phyloP scores from a whole-genome alignment of 805 yeast species.

The Zygosaccharomyces kombuchaensis region DNA sequence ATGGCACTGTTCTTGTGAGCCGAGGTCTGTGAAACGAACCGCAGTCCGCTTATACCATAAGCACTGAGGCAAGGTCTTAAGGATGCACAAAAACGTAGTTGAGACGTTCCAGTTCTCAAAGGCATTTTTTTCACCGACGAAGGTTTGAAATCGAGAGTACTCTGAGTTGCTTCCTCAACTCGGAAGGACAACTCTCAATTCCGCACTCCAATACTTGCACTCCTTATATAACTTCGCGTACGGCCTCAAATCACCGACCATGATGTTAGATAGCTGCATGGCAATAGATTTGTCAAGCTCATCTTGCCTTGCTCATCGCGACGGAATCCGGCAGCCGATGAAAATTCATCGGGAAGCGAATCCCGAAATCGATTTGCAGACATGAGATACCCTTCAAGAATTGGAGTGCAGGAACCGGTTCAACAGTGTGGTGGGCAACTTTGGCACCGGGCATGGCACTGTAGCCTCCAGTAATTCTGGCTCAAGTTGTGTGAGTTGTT shows the following conservation, averaged over 20 bases:
- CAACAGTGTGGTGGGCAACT: constrained; percentile 7
- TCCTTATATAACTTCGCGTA: not conserved
- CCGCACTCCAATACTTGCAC: too few relatives aligned
- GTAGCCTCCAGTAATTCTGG: not conserved
- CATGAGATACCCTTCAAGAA: constrained; percentile 7
- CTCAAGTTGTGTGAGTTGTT: not conserved
- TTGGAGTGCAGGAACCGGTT: constrained; percentile 11
- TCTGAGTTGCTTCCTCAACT: too few relatives aligned
- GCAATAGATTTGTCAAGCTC: not conserved
- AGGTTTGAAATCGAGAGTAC: not conserved
- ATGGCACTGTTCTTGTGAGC: constrained; percentile 15
- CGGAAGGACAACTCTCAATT: too few relatives aligned
- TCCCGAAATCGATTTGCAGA: constrained; percentile 1
- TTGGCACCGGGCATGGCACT: constrained; percentile 5
- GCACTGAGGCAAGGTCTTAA: not conserved
- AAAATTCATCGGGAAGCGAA: constrained; percentile 8
- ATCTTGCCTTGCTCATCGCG: constrained; percentile 2
- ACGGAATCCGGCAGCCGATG: constrained; percentile 11
- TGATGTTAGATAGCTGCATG: not conserved
- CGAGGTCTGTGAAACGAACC: constrained; percentile 17
- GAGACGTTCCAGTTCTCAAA: constrained; percentile 1
- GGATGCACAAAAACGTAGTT: not conserved
- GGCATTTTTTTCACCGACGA: not conserved
- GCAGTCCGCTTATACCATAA: not conserved
- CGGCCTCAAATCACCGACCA: not conserved